These are phyloP conservation scores for Ogataea chonburiensis DNA, from an alignment of 805 yeast species.

Conservation along the genomic window DNA sequence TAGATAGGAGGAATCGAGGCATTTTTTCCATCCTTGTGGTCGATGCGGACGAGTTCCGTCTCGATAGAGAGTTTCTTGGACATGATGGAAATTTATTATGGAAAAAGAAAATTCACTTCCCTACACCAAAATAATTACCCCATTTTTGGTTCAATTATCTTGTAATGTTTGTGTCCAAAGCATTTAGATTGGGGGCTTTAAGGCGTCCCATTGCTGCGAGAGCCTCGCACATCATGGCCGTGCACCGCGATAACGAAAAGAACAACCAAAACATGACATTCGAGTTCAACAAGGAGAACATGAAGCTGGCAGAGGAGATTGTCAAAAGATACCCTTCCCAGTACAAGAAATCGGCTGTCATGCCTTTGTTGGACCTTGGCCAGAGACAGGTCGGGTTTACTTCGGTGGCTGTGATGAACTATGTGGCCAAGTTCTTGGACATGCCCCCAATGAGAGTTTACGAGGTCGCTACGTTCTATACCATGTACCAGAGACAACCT, in stretches of 20 bases:
- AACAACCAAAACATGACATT: conserved; percentile 70
- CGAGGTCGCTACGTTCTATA: conserved; percentile 89
- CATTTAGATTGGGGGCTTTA: background rate
- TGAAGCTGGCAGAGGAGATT: conserved; percentile 66
- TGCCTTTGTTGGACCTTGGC: conserved; percentile 84
- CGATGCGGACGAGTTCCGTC: conserved; percentile 66
- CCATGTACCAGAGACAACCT: conserved; percentile 85
- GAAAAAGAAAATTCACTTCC: background rate
- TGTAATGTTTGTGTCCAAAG: conserved; percentile 4
- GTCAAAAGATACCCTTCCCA: conserved; percentile 81
- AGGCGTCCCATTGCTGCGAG: conserved; percentile 15
- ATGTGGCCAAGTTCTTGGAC: conserved; percentile 78
- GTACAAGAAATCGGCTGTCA: conserved; percentile 82
- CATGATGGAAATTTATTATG: conserved; percentile 5
- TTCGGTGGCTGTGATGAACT: conserved; percentile 84
- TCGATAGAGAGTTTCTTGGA: conserved; percentile 49
- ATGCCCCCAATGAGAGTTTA: conserved; percentile 95
- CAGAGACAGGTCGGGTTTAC: conserved; percentile 87
- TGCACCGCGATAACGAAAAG: conserved; percentile 69
- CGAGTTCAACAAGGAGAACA: conserved; percentile 67
- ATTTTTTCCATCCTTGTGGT: conserved; percentile 65
- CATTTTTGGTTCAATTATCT: conserved; percentile 5
- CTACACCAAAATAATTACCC: conserved; percentile 10
- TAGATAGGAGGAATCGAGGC: conserved; percentile 87
- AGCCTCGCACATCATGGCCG: conserved; percentile 41